Percentiles rank a stretch among this genome's conserved stretches.
phyloP scores from a whole-genome alignment of 108 stramenopile species.

The Aureococcus anophagefferens region DNA sequence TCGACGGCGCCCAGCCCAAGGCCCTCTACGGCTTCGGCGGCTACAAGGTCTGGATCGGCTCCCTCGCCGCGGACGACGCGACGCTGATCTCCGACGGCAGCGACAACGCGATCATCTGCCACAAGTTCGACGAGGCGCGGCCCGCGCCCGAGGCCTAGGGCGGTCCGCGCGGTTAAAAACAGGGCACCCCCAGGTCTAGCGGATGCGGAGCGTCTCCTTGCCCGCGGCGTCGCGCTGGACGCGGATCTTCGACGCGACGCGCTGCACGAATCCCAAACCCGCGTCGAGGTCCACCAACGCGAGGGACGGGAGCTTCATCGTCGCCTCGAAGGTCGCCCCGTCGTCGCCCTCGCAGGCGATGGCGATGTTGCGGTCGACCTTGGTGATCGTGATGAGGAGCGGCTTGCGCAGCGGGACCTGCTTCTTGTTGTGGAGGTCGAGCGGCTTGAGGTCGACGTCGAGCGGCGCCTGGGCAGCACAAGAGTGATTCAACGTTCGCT shows the following conservation, averaged over 20 bases:
- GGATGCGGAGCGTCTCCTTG: too few relatives aligned
- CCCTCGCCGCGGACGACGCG: neutral
- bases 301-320: constrained; percentile 6
- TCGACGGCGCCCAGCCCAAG: neutral
- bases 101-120: neutral
- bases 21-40: neutral
- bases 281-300: constrained; percentile 5
- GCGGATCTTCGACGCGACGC: too few relatives aligned
- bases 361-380: neutral
- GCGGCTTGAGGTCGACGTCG: neutral
- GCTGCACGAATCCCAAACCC: neutral
- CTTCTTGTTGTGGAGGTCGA: neutral
- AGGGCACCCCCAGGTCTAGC: too few relatives aligned
- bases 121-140: neutral
- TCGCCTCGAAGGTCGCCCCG: neutral
- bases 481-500: neutral
- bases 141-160: neutral
- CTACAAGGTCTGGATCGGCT: neutral
- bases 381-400: neutral
- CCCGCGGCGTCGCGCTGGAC: too few relatives aligned
- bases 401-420: neutral
- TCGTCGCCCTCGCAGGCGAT: neutral
- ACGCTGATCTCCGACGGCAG: neutral
- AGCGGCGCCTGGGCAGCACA: too few relatives aligned
- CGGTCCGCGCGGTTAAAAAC: neutral